These are phyloP conservation scores for Fusarium staphyleae DNA, from an alignment of 2,329 filamentous ascomycete genomes.

Conservation along the genomic window DNA sequence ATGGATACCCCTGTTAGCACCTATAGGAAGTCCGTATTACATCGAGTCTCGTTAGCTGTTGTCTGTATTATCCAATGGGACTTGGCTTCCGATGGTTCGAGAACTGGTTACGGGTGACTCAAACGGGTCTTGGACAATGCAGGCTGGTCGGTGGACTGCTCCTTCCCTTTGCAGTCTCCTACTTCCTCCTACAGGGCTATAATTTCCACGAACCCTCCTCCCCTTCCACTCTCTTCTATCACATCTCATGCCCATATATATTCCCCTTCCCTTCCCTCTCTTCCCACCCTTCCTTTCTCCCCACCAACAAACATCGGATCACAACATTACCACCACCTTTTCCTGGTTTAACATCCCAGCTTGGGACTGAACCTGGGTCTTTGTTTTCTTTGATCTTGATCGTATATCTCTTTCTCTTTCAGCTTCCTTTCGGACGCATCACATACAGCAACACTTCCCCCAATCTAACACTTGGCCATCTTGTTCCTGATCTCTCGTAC, in stretches of 20 bases:
- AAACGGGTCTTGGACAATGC: conserved; percentile 4
- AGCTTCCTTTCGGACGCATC: conserved; percentile 17
- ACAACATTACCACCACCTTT: conserved; percentile 16
- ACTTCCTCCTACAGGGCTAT: conserved; percentile 1
- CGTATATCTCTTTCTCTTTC: conserved; percentile 18
- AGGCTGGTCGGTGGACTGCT: conserved; percentile 11
- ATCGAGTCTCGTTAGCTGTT: neutral
- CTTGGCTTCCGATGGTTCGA: conserved; percentile 4
- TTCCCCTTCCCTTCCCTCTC: conserved; percentile 1
- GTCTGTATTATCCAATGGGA: conserved; percentile 6
- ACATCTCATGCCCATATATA: conserved; percentile 16
- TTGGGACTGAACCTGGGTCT: conserved; percentile 20
- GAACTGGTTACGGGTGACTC: conserved; percentile 4
- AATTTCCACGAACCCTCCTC: conserved; percentile 8
- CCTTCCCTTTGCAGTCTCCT: conserved; percentile 12
- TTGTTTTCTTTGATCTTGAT: conserved; percentile 27
- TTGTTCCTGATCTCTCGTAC: conserved; percentile 18
- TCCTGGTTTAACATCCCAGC: conserved; percentile 17
- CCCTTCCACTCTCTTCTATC: conserved; percentile 3
- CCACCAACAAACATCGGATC: conserved; percentile 13
- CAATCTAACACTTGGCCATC: conserved; percentile 23
- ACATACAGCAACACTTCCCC: conserved; percentile 6
- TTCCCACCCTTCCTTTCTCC: neutral
- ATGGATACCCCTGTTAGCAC: neutral
- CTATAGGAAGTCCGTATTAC: neutral